These are phyloP conservation scores for Rhizopogon roseolus DNA, from an alignment of 768 basidiomycete genomes.

Conservation along the genomic window DNA sequence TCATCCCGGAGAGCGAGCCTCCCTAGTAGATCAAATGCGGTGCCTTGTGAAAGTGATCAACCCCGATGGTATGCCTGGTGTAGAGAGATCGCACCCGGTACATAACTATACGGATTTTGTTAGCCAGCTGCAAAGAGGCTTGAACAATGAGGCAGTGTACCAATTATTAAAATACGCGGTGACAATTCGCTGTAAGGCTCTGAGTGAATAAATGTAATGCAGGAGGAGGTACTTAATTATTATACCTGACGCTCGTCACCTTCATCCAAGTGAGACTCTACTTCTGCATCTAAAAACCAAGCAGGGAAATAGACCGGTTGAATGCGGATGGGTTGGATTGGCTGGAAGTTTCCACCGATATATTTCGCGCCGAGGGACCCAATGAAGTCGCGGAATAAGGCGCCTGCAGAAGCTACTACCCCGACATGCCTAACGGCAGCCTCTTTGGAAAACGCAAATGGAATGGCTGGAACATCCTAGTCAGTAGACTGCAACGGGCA, in stretches of 20 bases:
- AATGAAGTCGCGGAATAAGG: constrained; percentile 17
- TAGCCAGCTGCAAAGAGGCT: constrained; percentile 3
- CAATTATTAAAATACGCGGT: constrained; percentile 36
- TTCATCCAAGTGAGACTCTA: constrained; percentile 24
- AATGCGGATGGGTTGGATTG: constrained; percentile 40
- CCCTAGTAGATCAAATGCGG: constrained; percentile 41
- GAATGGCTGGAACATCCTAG: constrained; percentile 35
- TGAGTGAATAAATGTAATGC: not conserved
- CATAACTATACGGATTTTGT: constrained; percentile 18
- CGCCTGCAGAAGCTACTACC: constrained; percentile 22
- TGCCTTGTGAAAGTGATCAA: constrained; percentile 28
- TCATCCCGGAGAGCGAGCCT: constrained; percentile 34
- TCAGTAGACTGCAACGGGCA: constrained; percentile 1
- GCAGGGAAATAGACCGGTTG: constrained; percentile 57
- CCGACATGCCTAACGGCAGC: constrained; percentile 39
- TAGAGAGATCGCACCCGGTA: constrained; percentile 20
- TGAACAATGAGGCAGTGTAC: constrained; percentile 32
- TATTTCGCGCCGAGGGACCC: constrained; percentile 30
- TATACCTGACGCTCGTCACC: not conserved
- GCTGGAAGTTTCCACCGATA: constrained; percentile 34
- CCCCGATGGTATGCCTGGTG: not conserved
- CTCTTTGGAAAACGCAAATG: constrained; percentile 44
- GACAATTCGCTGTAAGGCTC: constrained; percentile 5
- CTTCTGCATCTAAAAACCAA: constrained; percentile 57
- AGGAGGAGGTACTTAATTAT: not conserved